These are phyloP conservation scores for Kwoniella bestiolae DNA, from an alignment of 768 basidiomycete genomes.

Conservation along the genomic window DNA sequence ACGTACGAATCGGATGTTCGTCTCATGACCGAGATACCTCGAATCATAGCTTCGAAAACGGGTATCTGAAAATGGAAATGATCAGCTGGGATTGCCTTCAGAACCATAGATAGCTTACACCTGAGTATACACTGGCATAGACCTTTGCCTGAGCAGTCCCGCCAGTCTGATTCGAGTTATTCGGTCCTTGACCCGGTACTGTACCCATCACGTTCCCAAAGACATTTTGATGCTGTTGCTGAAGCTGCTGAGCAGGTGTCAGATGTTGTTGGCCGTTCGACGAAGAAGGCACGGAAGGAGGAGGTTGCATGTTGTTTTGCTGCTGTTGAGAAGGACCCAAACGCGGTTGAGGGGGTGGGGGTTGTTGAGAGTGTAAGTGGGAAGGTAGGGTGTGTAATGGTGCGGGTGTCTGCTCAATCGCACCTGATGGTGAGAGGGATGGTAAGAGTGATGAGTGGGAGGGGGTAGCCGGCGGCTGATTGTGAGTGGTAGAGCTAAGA, in stretches of 20 bases:
- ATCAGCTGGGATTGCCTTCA: background rate
- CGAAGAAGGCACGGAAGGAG: background rate
- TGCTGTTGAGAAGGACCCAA: slow-evolving; percentile 16
- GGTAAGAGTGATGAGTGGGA: slow-evolving; percentile 37
- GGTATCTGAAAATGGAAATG: slow-evolving; percentile 56
- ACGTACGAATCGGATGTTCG: slow-evolving; percentile 81
- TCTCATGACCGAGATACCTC: slow-evolving; percentile 98
- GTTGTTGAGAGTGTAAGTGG: slow-evolving; percentile 26
- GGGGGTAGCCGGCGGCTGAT: slow-evolving; percentile 29
- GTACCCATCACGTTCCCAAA: slow-evolving; percentile 30
- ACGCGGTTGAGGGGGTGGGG: slow-evolving; percentile 26
- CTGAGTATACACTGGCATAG: slow-evolving; percentile 57
- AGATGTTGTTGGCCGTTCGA: slow-evolving; percentile 13
- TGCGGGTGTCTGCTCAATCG: slow-evolving; percentile 30
- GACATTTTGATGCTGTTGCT: slow-evolving; percentile 43
- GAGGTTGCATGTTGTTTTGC: slow-evolving; percentile 15
- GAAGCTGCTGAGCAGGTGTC: slow-evolving; percentile 25
- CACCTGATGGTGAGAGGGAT: slow-evolving; percentile 30
- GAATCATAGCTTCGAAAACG: slow-evolving; percentile 98
- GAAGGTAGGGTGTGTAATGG: slow-evolving; percentile 34
- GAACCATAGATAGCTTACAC: slow-evolving; percentile 41
- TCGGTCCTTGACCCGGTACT: slow-evolving; percentile 30
- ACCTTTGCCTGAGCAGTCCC: slow-evolving; percentile 39
- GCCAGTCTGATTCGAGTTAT: slow-evolving; percentile 7
- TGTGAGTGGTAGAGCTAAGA: slow-evolving; percentile 13